A percentile compares a stretch with the other conserved stretches of the same genome.
Evolutionary conservation across 2,329 filamentous ascomycete genomes (phyloP).

Genomic region (Colletotrichum costaricense): DNA sequence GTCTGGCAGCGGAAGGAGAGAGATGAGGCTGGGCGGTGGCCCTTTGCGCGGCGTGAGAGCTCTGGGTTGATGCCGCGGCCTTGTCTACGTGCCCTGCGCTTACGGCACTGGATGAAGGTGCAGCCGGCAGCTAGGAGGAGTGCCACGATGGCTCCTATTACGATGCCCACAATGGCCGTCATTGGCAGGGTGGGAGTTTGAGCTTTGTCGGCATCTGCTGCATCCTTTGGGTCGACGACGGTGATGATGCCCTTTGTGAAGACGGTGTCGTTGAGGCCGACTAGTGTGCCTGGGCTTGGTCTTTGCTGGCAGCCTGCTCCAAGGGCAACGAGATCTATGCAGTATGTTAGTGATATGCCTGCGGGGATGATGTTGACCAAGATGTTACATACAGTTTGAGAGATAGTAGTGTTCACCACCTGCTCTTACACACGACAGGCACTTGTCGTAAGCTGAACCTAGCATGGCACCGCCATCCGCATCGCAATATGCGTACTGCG

Average conservation of each 20-base stretch:
- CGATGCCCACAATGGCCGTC: conserved; percentile 57
- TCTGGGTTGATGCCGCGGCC: conserved; percentile 37
- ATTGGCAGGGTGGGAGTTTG: conserved; percentile 44
- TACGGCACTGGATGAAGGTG: conserved; percentile 58
- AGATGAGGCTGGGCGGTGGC: conserved; percentile 53
- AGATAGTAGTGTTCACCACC: conserved; percentile 55
- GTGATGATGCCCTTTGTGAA: conserved; percentile 50
- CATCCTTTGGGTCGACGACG: conserved; percentile 46
- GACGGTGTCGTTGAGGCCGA: conserved; percentile 58
- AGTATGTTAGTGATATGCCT: conserved; percentile 17
- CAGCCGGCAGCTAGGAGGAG: conserved; percentile 52
- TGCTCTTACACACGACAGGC: conserved; percentile 58
- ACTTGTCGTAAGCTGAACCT: conserved; percentile 49
- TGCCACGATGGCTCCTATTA: conserved; percentile 50
- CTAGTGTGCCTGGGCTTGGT: conserved; percentile 48
- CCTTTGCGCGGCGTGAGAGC: conserved; percentile 39
- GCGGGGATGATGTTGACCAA: background rate
- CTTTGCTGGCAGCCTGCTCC: conserved; percentile 63
- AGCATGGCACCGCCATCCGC: conserved; percentile 51
- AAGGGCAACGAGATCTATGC: conserved; percentile 60
- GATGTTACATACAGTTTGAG: conserved; percentile 58
- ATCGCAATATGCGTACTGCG: conserved; percentile 59
- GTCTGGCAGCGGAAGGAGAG: conserved; percentile 65
- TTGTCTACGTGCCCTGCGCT: conserved; percentile 49
- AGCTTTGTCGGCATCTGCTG: conserved; percentile 26